Evolutionary conservation across 352 stramenopile genomes (phyloP).

Genomic region (Phytophthora idaei): DNA sequence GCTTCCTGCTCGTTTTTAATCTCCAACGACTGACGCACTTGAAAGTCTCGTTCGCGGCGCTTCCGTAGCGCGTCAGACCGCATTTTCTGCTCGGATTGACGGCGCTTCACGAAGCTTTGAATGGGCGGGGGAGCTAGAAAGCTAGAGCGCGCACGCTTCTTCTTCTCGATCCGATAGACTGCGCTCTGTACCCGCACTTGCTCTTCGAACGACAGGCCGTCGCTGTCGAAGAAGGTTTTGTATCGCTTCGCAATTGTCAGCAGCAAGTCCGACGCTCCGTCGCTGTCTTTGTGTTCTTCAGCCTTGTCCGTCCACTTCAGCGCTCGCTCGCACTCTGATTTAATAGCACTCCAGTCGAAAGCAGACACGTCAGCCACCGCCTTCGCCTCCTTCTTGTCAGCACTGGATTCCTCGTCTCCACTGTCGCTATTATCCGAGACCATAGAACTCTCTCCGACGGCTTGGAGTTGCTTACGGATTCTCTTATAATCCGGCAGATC

Average conservation of each 20-base stretch:
- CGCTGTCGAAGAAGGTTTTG: slow-evolving; percentile 75
- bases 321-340: slow-evolving; percentile 56
- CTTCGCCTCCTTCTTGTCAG: slow-evolving; percentile 27
- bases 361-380: slow-evolving; percentile 20
- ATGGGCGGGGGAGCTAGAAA: slow-evolving; percentile 75
- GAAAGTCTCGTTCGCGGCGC: slow-evolving; percentile 75
- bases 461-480: slow-evolving; percentile 40
- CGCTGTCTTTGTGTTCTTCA: slow-evolving; percentile 50
- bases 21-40: slow-evolving; percentile 72
- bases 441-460: slow-evolving; percentile 30
- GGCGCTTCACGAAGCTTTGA: slow-evolving; percentile 83
- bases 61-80: slow-evolving; percentile 72
- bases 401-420: slow-evolving; percentile 32
- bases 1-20: slow-evolving; percentile 38
- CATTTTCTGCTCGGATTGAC: slow-evolving; percentile 78
- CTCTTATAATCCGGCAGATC: slow-evolving; percentile 73
- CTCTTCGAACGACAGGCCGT: slow-evolving; percentile 53
- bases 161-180: slow-evolving; percentile 76
- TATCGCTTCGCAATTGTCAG: slow-evolving; percentile 77
- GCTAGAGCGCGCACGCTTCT: slow-evolving; percentile 42
- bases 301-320: slow-evolving; percentile 62
- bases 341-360: slow-evolving; percentile 36
- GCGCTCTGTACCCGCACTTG: slow-evolving; percentile 63
- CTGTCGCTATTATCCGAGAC: slow-evolving; percentile 37
- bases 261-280: slow-evolving; percentile 54